Evolutionary conservation across 2,329 filamentous ascomycete species (phyloP).

Genomic region (Penicillium polonicum): DNA sequence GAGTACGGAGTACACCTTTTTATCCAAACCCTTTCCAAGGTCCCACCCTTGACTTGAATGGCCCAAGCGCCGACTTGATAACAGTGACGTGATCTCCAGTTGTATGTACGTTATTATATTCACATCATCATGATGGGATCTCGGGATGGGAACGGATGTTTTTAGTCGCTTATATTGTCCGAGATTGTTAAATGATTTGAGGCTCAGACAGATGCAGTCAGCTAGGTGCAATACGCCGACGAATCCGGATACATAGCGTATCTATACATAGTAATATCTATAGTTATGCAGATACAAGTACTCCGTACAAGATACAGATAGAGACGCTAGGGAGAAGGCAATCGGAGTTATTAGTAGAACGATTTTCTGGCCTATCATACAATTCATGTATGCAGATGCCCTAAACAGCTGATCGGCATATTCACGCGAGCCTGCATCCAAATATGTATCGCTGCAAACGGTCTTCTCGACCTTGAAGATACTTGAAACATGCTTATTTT

Average conservation of each 20-base stretch:
- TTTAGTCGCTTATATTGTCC: slow-evolving; percentile 8
- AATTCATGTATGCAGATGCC: neutral
- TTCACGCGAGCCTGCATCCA: neutral
- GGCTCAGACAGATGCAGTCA: neutral
- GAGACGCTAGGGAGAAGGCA: neutral
- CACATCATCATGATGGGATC: slow-evolving; percentile 9
- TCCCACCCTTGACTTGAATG: neutral
- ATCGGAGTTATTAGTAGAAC: neutral
- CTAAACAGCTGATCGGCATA: neutral
- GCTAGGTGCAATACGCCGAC: neutral
- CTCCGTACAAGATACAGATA: neutral
- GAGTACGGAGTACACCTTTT: neutral
- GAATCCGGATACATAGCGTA: neutral
- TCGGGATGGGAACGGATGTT: neutral
- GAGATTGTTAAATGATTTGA: neutral
- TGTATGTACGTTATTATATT: neutral
- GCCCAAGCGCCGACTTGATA: slow-evolving; percentile 8
- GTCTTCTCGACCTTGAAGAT: neutral
- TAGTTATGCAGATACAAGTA: neutral
- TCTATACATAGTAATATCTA: neutral
- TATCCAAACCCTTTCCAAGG: neutral
- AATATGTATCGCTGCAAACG: slow-evolving; percentile 2
- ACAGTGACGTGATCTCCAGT: slow-evolving; percentile 7
- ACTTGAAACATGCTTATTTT: neutral
- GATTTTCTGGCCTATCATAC: neutral